Base-by-base conservation (phyloP, 2,329 filamentous ascomycete species). In the Epichloe baconii region DNA sequence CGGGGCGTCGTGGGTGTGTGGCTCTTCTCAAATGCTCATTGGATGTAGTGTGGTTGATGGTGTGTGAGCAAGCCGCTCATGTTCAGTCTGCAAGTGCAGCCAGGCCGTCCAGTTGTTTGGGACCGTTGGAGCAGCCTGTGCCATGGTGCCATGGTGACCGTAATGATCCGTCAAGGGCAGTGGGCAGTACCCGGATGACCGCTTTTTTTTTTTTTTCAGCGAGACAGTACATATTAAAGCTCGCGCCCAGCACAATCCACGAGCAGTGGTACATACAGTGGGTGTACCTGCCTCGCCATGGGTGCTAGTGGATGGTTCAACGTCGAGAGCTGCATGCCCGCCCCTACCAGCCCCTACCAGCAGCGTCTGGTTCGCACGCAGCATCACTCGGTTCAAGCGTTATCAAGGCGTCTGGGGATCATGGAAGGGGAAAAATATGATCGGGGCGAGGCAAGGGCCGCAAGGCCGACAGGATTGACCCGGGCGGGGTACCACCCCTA, bases 401-500 rank as follows among this genome's bases (percentile, higher is more conserved):
- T n/a, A 6, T 17, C 8, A n/a, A 19, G 40, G 40, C 19, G 19
- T 23, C 11, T 23, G 10, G 11, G 41, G 31, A 34, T 15, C 26
- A 10, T 31, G 15, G 36, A 14, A 26, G 14, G 21, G 5, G 23
- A 37, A 37, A 21, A 23, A 21, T n/a, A 49, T 15, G 44, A 17
- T 12, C 26, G 37, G 35, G n/a, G 17, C 35, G 36, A 38, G 17
- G 15, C 23, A 19, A 26, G 23, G 23, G 23, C 23, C 23, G 23
- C 23, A 26, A 31, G 44, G 17, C 36, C 34, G 46, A 44, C 19
- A 40, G 35, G 23, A 41, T 26, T 31, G 34, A 41, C 38, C 37
- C 37, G 26, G 44, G 49, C 14, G 46, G 35, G 37, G 46, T 48
- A 35, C 52, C 45, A 46, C 49, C 35, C 51, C 42, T 31, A 52